Base-by-base conservation (phyloP, 306 rosid genomes). In the Fragaria iinumae region DNA sequence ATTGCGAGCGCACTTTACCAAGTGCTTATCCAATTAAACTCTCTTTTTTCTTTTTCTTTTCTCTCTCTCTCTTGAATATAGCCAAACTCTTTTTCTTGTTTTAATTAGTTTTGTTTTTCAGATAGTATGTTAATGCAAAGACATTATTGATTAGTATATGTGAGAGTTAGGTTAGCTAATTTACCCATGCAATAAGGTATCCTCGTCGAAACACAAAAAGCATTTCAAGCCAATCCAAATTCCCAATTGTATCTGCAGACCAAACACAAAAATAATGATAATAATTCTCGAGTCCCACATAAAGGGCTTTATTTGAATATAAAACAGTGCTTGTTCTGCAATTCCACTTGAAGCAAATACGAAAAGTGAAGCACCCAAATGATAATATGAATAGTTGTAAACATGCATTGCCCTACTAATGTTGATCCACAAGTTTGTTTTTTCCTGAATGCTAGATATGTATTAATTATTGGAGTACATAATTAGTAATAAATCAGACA, bases 261-360 rank as follows among this genome's bases (percentile, higher is more conserved):
- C 21, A 29, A 63, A 32, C 32, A 63, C 11, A 16, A 16, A 14
- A 63, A 11, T 27, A 56, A 21, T 29, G 32, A 29, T n/a, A 60
- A 32, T 63, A 62, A 62, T 63, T 63, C 43, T 21, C 43, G 6
- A 44, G 56, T 62, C 69, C 69, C 55, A 71, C n/a, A 57, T 32
- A 60, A 56, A n/a, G 76, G 29, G 13, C 41, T 52, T 14, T n/a
- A 27, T 72, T 64, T 49, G 38, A 67, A 73, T 73, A 73, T 73
- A 13, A 41, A 73, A 27, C 49, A 53, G 21, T 34, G 32, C 16
- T 45, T 81, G 78, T 53, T 71, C 76, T 52, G 67, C 78, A 55
- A 76, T 67, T 77, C 76, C 67, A 72, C 73, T 44, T 32, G 57
- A 73, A 80, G 82, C 44, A 77, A 67, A 77, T 52, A 69, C 73